Evolutionary conservation across 495 filamentous ascomycete species (phyloP).

Genomic region (Xylaria curta): DNA sequence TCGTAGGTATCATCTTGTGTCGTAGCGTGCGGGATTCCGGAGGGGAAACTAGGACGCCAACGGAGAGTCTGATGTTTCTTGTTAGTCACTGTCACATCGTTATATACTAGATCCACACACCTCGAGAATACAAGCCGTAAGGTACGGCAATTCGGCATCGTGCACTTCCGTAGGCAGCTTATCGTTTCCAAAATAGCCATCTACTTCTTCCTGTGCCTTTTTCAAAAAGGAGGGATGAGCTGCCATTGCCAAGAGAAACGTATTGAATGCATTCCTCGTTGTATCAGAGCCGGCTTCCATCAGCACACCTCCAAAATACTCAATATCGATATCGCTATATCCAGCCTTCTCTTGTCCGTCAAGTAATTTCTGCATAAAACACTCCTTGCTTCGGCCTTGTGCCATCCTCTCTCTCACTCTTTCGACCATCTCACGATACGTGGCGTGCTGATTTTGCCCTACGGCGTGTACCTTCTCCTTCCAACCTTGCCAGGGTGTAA

Average conservation of each 20-base stretch:
- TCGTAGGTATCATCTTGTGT: constrained; percentile 43
- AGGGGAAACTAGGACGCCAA: constrained; percentile 42
- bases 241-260: constrained; percentile 55
- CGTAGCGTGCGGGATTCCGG: constrained; percentile 38
- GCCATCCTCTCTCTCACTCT: constrained; percentile 23
- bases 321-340: constrained; percentile 31
- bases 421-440: constrained; percentile 27
- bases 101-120: constrained; percentile 2
- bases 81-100: background rate
- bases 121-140: constrained; percentile 18
- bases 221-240: constrained; percentile 44
- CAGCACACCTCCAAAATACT: constrained; percentile 28
- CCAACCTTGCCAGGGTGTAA: constrained; percentile 27
- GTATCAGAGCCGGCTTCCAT: constrained; percentile 59
- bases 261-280: constrained; percentile 38
- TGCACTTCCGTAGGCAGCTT: constrained; percentile 35
- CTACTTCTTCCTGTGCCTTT: constrained; percentile 35
- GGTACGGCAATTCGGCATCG: constrained; percentile 25
- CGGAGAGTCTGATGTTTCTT: constrained; percentile 35
- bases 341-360: constrained; percentile 29
- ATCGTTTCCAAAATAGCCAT: constrained; percentile 38
- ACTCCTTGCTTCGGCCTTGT: constrained; percentile 12
- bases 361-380: constrained; percentile 21
- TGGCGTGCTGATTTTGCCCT: constrained; percentile 7
- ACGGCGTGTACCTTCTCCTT: constrained; percentile 9